Base-by-base conservation (phyloP, 805 yeast genomes). In the Schwanniomyces vanrijiae region DNA sequence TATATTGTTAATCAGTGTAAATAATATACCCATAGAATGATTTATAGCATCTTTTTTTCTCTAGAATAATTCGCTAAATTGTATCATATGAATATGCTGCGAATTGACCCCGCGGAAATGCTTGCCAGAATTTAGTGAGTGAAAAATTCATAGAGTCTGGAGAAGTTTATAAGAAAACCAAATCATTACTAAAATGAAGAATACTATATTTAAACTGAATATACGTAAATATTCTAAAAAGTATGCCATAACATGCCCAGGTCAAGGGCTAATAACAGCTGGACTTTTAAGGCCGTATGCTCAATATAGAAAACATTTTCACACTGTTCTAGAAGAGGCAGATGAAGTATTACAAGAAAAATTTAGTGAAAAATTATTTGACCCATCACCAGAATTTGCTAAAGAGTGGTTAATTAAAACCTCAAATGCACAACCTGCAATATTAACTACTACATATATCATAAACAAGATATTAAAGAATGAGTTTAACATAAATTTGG, bases 381-480 rank as follows among this genome's bases (percentile, higher is more conserved):
- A 51, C 28, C 54, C 45, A 6, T 52, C 44, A 42, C 48, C 47
- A 25, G 48, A 38, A 16, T 48, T 39, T 37, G 48, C 51, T 6
- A 47, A 45, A 13, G 13, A 42, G 5, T 66, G 69, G 67, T 40
- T 65, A 18, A 25, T 44, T 9, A 53, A 61, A 22, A 78, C 82
- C 0, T 62, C 72, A 37, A 66, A 75, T 54, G 82, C 83, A 19
- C 85, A 80, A 64, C 84, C 84, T 3, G 75, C 82, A 20, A 73
- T 80, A 9, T 60, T 80, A 25, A 65, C 76, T 2, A 60, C 79
- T 3, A 68, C 79, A 20, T 64, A 56, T 42, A 58, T 71, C 3
- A 58, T 67, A 8, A 55, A 53, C 48, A 53, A 60, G 19, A 40
- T 64, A 10, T 5, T 65, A 16, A 54, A 57, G 5, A 43, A 53